Conservation (phyloP, 2,329 filamentous ascomycete genomes). For the Truncatella angustata region DNA sequence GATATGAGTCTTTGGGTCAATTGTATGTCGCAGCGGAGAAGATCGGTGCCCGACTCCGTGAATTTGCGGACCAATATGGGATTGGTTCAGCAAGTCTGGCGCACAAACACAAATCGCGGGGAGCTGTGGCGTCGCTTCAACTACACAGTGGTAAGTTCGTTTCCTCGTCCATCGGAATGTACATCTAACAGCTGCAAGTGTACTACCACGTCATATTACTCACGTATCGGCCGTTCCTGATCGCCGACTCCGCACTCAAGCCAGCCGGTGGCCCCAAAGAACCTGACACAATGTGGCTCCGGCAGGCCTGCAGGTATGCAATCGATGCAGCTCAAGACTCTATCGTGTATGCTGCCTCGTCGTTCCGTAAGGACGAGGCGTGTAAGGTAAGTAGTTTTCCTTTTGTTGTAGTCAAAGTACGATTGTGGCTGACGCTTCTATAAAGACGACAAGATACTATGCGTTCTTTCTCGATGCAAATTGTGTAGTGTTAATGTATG, state of each 20-base stretch:
- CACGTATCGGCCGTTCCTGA: constrained; percentile 23
- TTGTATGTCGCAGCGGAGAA: constrained; percentile 23
- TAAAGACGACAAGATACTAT: constrained; percentile 15
- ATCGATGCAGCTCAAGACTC: constrained; percentile 28
- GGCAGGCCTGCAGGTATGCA: constrained; percentile 27
- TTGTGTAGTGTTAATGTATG: constrained; percentile 28
- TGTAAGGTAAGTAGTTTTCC: constrained; percentile 10
- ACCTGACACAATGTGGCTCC: constrained; percentile 24
- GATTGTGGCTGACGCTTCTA: neutral
- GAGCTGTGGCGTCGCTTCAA: constrained; percentile 12
- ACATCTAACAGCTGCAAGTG: constrained; percentile 4
- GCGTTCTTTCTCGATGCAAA: constrained; percentile 28
- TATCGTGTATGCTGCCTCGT: constrained; percentile 18
- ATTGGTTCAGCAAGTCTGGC: constrained; percentile 15
- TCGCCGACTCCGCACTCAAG: constrained; percentile 20
- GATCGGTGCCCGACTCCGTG: constrained; percentile 19
- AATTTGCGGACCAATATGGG: constrained; percentile 18
- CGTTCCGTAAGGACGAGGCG: constrained; percentile 12
- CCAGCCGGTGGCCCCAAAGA: constrained; percentile 9
- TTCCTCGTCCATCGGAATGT: neutral
- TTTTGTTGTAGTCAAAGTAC: too few relatives aligned
- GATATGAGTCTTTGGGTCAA: constrained; percentile 23
- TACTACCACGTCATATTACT: constrained; percentile 22
- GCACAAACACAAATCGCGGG: neutral
- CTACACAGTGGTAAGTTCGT: constrained; percentile 15